Conservation (phyloP, 2,329 filamentous ascomycete species). For the Diaporthe citri region DNA sequence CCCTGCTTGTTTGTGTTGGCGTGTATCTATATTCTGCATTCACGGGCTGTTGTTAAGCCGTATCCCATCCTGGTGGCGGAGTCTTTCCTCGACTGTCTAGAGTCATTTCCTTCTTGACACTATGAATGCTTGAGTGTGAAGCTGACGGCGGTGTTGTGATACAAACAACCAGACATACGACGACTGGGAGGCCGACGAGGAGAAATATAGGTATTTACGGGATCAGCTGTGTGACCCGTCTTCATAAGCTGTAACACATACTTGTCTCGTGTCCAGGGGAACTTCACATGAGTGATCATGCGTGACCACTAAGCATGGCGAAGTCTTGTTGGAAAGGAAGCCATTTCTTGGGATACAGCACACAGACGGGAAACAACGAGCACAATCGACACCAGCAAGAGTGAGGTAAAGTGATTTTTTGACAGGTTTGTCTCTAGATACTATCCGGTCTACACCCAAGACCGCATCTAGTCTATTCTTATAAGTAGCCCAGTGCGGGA, state of each 20-base stretch:
- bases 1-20: background rate
- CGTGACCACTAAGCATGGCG: background rate
- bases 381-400: background rate
- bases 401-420: background rate
- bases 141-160: background rate
- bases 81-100: background rate
- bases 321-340: background rate
- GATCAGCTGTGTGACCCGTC: background rate
- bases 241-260: background rate
- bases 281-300: background rate
- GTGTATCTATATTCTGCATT: no score
- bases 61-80: background rate
- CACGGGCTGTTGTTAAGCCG: background rate
- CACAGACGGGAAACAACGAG: background rate
- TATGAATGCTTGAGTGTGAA: background rate
- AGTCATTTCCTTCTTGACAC: no score
- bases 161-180: background rate
- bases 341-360: background rate
- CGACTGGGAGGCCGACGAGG: background rate
- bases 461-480: conserved; percentile 31
- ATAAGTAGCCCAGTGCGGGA: conserved; percentile 15
- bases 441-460: background rate
- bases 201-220: background rate
- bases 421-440: conserved; percentile 1
- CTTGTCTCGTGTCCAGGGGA: background rate